A percentile compares a stretch with the other conserved stretches of the same genome.
These are phyloP conservation scores for Biancaea sappan DNA, from an alignment of 306 rosid species.

Conservation along the genomic window DNA sequence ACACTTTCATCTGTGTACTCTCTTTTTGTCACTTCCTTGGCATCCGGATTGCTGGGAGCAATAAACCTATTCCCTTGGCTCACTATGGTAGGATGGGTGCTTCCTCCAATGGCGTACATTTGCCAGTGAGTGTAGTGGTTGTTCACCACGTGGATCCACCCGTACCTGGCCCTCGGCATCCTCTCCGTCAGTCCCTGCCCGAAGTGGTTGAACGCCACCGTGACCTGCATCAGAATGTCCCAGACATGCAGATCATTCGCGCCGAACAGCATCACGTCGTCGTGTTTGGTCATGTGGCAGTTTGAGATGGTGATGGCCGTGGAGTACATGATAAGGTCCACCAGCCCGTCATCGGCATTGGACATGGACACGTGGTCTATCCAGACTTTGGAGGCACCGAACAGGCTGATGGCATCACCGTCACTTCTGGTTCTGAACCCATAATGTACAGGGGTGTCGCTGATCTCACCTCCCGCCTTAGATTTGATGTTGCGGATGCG, in stretches of 20 bases:
- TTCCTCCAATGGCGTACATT: conserved; percentile 92
- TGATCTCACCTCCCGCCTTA: conserved; percentile 46
- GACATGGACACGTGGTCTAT: conserved; percentile 70
- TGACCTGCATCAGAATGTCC: conserved; percentile 64
- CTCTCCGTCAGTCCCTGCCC: conserved; percentile 72
- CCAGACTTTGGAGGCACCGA: conserved; percentile 59
- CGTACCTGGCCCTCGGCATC: conserved; percentile 70
- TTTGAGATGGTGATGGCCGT: conserved; percentile 70
- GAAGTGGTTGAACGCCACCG: conserved; percentile 74
- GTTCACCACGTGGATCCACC: conserved; percentile 76
- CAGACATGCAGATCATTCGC: conserved; percentile 39
- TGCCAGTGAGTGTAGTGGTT: conserved; percentile 86
- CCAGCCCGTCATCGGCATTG: conserved; percentile 56
- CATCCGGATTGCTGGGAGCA: conserved; percentile 56
- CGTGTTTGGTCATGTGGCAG: conserved; percentile 65
- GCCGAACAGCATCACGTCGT: conserved; percentile 76
- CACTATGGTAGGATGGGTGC: conserved; percentile 69
- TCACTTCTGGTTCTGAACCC: conserved; percentile 52
- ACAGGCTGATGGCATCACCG: conserved; percentile 62
- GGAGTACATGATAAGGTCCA: conserved; percentile 58
- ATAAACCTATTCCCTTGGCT: conserved; percentile 85
- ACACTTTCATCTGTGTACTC: conserved; percentile 20
- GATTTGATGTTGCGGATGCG: conserved; percentile 41
- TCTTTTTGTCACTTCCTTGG: conserved; percentile 59
- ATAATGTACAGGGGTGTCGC: conserved; percentile 44